Base-by-base conservation (phyloP, 148 eudicot species). In the Bassia scoparia region DNA sequence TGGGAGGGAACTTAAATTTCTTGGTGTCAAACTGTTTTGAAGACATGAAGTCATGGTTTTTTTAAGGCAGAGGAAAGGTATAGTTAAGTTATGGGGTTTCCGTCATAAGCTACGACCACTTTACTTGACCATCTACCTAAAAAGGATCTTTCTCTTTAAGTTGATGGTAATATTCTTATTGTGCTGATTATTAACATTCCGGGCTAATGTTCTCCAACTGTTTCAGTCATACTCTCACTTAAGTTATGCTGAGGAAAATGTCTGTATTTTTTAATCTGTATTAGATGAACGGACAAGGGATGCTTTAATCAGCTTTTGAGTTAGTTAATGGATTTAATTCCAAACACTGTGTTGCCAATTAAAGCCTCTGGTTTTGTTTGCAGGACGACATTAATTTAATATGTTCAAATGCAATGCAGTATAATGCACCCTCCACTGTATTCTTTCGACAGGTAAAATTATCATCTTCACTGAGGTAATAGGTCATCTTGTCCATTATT, bases 331-430 rank as follows among this genome's bases (percentile, higher is more conserved):
- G 56, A 60, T 26, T 27, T 27, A 27, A 6, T 18, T 1, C 26
- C 55, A n/a, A 4, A 10, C 20, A 31, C 33, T 26, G 52, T 1
- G 17, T 1, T 50, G 29, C 38, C 44, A 30, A n/a, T n/a, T n/a
- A n/a, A n/a, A 56, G 20, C 21, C 27, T 29, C 56, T 63, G 68
- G 35, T 37, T 56, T 33, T 72, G 59, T 79, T 59, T 85, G 84
- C 88, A 93, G 98, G 89, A 93, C 16, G 98, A 93, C 71, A 78
- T 93, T 18, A 61, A 78, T 50, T 82, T 86, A 82, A 93, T 93
- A 65, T 89, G 90, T 76, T 78, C 95, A 18, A 93, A 93, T 81
- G 98, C 97, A 69, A 93, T 93, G 98, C 81, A 87, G 69, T 93
- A 93, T 58, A 93, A 93, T 75, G 78, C 92, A 76, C 75, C 92